Base-by-base conservation (phyloP, 805 yeast species). In the Saccharomyces kudriavzevii region DNA sequence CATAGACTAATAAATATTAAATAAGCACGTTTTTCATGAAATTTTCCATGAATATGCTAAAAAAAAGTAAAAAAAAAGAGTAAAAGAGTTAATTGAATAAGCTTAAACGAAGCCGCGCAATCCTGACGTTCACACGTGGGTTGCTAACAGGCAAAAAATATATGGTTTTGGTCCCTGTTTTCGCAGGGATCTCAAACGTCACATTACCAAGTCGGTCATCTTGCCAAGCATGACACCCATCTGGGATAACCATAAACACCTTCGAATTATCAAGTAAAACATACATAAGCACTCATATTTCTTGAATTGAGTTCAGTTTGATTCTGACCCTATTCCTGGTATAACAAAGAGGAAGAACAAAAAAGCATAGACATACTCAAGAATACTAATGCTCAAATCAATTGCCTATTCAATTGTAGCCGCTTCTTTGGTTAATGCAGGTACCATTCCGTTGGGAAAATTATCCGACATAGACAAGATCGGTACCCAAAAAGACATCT, bases 401-500 rank as follows among this genome's bases (percentile, higher is more conserved):
- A 14, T 14, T 14, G 40, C 14, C 14, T 31, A 14, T 31, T 31
- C 40, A 31, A 14, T 31, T 31, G 13, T 31, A 31, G 40, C 40
- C 40, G 40, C 40, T 31, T 31, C 40, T 31, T 31, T 31, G 17
- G 40, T 31, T 31, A 31, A 31, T 31, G 40, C 40, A 31, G 40
- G 40, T 13, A 31, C 40, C 20, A 31, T 31, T 13, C 40, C 40
- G 4, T 17, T 31, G 5, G 40, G 40, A 13, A 31, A 31, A 6
- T 3, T 31, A 31, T 13, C 40, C n/a, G 57, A 52, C 43, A 17
- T 54, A 5, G 29, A 43, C 10, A 58, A 56, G 48, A 52, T 56
- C 24, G 61, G 61, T 14, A 53, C 58, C n/a, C 68, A 64, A 53
- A 57, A 55, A 14, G 56, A 78, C 53, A 60, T 80, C n/a, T 69